Base-by-base conservation (phyloP, 441 rosid species). In the California macrophylla region DNA sequence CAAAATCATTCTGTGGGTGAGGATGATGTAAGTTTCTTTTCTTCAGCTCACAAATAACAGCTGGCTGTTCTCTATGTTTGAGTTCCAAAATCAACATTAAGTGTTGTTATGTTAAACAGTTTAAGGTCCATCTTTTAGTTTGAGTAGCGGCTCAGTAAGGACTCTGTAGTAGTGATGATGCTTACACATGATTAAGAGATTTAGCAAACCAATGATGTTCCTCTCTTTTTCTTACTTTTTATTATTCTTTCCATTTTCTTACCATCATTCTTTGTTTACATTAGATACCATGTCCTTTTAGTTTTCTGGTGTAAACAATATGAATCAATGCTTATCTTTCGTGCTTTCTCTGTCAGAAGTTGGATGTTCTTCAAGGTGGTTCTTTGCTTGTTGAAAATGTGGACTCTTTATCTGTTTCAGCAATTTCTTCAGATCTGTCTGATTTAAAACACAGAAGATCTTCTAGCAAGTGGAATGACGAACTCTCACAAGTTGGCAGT, bases 401-500 rank as follows among this genome's bases (percentile, higher is more conserved):
- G 74, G 93, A 85, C 67, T 80, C 85, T 71, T 72, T 77, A 66
- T 81, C 93, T 79, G 80, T 88, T 12, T 64, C 81, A 61, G 82
- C 74, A 64, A 71, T 81, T 68, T 67, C 79, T 68, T 77, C 82
- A 28, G 93, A 87, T 77, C 72, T 77, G 66, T 84, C 91, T 78
- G 89, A 83, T 75, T 75, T 79, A 56, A 85, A 79, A 64, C 96
- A 88, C 79, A 83, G 71, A 76, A 85, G 88, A 77, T 85, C 93
- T 72, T 84, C 92, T 74, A 91, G 97, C 88, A 86, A 82, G 82
- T 81, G 88, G 85, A 91, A 84, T 80, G 91, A 84, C 36, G 96
- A 95, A 75, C 75, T 85, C 77, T 92, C 97, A 24, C 85, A 95
- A 21, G 75, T 76, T 71, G 72, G 86, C 79, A 87, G 90, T 83